Base-by-base conservation (phyloP, 176 grass and related monocot genomes). In the Saccharum officinarum region DNA sequence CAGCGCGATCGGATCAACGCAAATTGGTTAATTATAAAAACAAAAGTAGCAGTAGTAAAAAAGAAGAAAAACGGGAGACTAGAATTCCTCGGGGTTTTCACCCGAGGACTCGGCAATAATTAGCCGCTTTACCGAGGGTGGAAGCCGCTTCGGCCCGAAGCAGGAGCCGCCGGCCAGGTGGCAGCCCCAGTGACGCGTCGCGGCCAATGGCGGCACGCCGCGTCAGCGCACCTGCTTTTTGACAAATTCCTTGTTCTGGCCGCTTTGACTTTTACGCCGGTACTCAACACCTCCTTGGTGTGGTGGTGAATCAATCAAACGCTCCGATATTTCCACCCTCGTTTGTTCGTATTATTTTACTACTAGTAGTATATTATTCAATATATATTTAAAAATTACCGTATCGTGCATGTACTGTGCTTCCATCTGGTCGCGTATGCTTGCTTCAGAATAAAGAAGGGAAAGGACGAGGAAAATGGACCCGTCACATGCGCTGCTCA, bases 371-470 rank as follows among this genome's bases (percentile, higher is more conserved):
- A 22, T 1, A 2, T 5, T 76, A 75, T 75, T 55, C 57, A 61
- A 39, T 38, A 23, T 1, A 11, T 64, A 64, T 63, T 63, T 28
- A 26, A 13, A 64, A 14, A 30, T 65, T 31, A 65, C 62, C 62
- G 62, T 64, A 26, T 64, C 25, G 61, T 44, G 8, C 0, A n/a
- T 25, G 47, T 82, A 57, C 67, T 18, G n/a, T 31, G 25, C 12
- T 15, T 75, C 83, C 79, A 90, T 45, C 67, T 69, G 70, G 40
- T 68, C 67, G 33, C 77, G 57, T 39, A 52, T 59, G 23, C 30
- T 87, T 87, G 84, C 89, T 90, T 90, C 80, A 2, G 59, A 83
- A 90, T 83, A 90, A 87, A 89, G 77, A 81, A 69, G 80, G 9
- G 3, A 81, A 69, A 84, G 9, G 3, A 22, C 3, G 38, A 68